Evolutionary conservation across 2,329 filamentous ascomycete species (phyloP).

Genomic region (Fusarium sp.): DNA sequence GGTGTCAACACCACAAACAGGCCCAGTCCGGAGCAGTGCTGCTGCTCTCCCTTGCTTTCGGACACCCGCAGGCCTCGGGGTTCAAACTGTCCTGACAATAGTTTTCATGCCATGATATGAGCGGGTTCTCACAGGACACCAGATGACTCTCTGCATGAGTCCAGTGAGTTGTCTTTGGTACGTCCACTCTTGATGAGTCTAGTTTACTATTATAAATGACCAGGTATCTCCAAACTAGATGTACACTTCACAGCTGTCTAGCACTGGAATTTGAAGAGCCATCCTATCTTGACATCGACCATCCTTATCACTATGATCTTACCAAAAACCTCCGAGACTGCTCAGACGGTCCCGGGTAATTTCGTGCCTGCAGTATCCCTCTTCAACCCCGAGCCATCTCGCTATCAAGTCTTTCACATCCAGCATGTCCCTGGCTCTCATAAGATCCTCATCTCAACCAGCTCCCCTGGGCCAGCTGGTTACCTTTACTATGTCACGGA

Average conservation of each 20-base stretch:
- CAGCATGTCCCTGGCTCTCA: conserved; percentile 28
- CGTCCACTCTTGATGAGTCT: background rate
- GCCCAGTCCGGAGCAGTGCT: conserved; percentile 2
- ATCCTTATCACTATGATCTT: conserved; percentile 7
- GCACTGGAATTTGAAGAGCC: background rate
- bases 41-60: conserved; percentile 14
- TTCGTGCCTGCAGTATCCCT: conserved; percentile 1
- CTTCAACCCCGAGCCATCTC: background rate
- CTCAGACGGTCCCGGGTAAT: background rate
- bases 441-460: conserved; percentile 38
- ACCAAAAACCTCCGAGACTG: background rate
- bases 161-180: conserved; percentile 3
- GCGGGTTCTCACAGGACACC: conserved; percentile 11
- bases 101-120: conserved; percentile 11
- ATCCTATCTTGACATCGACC: background rate
- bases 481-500: conserved; percentile 26
- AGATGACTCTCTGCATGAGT: background rate
- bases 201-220: background rate
- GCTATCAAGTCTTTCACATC: conserved; percentile 37
- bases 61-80: conserved; percentile 28
- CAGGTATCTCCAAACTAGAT: background rate
- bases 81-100: conserved; percentile 5
- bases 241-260: background rate
- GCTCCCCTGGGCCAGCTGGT: conserved; percentile 15
- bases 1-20: conserved; percentile 16